phyloP scores from a whole-genome alignment of 83 land plant genomes.

The Picea abies region DNA sequence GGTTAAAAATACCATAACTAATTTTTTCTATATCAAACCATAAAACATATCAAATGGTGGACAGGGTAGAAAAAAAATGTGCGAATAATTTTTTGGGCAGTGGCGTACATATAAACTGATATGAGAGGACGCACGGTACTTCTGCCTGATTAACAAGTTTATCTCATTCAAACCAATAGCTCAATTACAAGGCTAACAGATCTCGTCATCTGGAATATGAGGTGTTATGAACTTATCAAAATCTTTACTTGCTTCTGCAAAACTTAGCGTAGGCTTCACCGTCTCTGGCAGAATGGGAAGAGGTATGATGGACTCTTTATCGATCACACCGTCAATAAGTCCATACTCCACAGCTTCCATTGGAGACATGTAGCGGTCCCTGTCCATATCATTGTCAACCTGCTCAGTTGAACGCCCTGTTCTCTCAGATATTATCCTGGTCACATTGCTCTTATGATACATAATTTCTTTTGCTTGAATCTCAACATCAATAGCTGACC shows the following conservation, averaged over 20 bases:
- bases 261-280: slow-evolving; percentile 43
- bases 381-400: slow-evolving; percentile 80
- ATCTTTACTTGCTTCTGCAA: slow-evolving; percentile 38
- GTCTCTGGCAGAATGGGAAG: slow-evolving; percentile 56
- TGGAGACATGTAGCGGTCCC: slow-evolving; percentile 87
- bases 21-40: neutral
- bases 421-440: slow-evolving; percentile 48
- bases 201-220: slow-evolving; percentile 89
- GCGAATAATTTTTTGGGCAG: neutral
- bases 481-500: slow-evolving; percentile 72
- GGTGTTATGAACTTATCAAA: slow-evolving; percentile 63
- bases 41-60: neutral
- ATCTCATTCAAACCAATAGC: neutral
- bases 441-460: slow-evolving; percentile 60
- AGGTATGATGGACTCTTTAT: slow-evolving; percentile 72
- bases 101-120: neutral
- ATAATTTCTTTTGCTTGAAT: slow-evolving; percentile 70
- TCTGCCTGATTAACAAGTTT: neutral
- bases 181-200: slow-evolving; percentile 44
- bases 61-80: neutral
- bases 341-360: slow-evolving; percentile 93
- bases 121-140: neutral
- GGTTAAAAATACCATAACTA: neutral
- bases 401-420: slow-evolving; percentile 68
- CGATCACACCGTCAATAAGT: slow-evolving; percentile 85